Percentiles rank a stretch among this genome's conserved stretches.
phyloP scores from a whole-genome alignment of 2,329 filamentous ascomycete species.

The Aspergillus tanneri region DNA sequence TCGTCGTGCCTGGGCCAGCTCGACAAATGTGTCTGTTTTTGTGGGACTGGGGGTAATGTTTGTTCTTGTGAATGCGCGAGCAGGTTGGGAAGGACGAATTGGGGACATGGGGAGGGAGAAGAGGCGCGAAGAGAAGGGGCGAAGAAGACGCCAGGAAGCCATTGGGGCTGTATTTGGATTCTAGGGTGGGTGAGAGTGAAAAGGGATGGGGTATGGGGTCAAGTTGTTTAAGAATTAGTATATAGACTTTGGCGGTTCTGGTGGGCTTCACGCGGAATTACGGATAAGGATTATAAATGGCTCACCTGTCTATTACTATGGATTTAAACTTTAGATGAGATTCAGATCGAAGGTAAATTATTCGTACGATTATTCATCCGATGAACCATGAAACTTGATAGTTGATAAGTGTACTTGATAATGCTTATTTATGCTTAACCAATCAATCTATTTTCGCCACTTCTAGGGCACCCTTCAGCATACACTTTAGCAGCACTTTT shows the following conservation, averaged over 20 bases:
- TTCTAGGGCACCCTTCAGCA: too few species aligned
- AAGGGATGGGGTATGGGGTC: too few species aligned
- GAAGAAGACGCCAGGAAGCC: neutral
- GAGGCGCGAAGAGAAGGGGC: neutral
- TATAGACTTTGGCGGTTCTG: too few species aligned
- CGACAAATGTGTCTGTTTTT: constrained; percentile 27
- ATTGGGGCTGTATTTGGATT: neutral
- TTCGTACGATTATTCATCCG: too few species aligned
- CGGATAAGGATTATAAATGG: neutral
- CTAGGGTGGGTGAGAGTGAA: too few species aligned
- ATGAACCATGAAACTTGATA: too few species aligned
- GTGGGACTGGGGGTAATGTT: constrained; percentile 6
- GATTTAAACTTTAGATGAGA: neutral
- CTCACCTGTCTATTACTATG: too few species aligned
- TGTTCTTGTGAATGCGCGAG: neutral
- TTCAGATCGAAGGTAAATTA: neutral
- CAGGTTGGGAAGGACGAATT: neutral
- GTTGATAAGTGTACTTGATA: too few species aligned
- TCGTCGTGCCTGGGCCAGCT: constrained; percentile 36
- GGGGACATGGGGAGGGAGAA: neutral
- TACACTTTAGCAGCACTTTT: too few species aligned
- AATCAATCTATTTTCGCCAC: too few species aligned
- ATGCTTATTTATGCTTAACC: too few species aligned
- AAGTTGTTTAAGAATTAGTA: too few species aligned
- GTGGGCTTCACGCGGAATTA: neutral